Conservation (phyloP, 108 stramenopile genomes). For the Conticribra guillardii region DNA sequence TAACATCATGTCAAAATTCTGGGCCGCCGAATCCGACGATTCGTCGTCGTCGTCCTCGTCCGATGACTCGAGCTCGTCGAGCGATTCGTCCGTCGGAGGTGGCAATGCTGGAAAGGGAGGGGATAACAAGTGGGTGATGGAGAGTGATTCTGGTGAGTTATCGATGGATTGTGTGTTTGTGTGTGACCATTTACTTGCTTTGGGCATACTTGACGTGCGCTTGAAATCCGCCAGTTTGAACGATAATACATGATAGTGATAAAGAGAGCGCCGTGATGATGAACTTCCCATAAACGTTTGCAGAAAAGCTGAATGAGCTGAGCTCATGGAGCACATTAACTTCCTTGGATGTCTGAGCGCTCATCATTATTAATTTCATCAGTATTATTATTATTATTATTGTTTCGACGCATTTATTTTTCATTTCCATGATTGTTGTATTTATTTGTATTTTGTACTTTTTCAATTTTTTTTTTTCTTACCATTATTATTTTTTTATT, state of each 20-base stretch:
- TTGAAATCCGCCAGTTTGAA: no score
- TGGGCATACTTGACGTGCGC: no score
- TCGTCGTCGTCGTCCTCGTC: slow-evolving; percentile 23
- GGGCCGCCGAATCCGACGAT: slow-evolving; percentile 52
- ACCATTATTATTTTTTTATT: no score
- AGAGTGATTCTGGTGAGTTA: slow-evolving; percentile 56
- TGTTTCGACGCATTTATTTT: no score
- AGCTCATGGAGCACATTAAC: slow-evolving; percentile 33
- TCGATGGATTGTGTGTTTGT: no score
- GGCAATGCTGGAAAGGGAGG: slow-evolving; percentile 26
- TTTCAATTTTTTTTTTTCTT: no score
- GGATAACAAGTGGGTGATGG: slow-evolving; percentile 65
- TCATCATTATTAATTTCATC: slow-evolving; percentile 14
- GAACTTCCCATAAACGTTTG: slow-evolving; percentile 56
- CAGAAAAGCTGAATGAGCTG: slow-evolving; percentile 53
- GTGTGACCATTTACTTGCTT: no score
- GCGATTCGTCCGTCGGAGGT: slow-evolving; percentile 33
- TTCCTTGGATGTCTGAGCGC: slow-evolving; percentile 53
- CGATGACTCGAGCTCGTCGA: slow-evolving; percentile 42
- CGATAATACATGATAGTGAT: no score
- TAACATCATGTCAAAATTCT: slow-evolving; percentile 59
- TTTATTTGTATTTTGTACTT: no score
- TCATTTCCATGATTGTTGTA: no score
- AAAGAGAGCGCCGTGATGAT: slow-evolving; percentile 42
- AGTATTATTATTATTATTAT: background rate